Base-by-base conservation (phyloP, 75 land plant genomes). In the Picea sitchensis region DNA sequence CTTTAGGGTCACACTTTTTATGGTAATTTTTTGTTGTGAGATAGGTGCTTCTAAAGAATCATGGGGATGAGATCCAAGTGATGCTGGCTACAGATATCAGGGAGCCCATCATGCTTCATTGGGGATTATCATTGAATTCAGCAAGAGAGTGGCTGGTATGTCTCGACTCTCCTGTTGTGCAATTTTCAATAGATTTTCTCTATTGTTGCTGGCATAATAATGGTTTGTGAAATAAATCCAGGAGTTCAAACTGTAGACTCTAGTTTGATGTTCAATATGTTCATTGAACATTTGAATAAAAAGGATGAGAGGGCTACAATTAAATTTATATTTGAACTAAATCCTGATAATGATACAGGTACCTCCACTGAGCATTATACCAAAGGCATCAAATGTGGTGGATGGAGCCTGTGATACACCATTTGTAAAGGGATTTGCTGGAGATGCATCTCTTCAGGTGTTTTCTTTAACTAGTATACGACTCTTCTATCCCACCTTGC, bases 141-240 rank as follows among this genome's bases (percentile, higher is more conserved):
- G 5, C 59, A 13, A 21, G n/a, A 61, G 86, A 90, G 65, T 92
- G 93, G 93, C 65, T 85, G 89, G 93, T 90, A 65, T 74, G 81
- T 65, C 14, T 26, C 26, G 26, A 26, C 26, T 26, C 26, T 3
- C 7, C 44, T 61, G 2, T 34, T 21, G 17, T 57, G 77, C 18
- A 32, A 41, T 59, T 75, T 31, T 34, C 20, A 15, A 14, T 72
- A 44, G 41, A 2, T 31, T 79, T 34, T 14, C 61, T 15, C 17
- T 36, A 9, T 56, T 77, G 41, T 30, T 32, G 15, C 65, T 23
- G 20, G 12, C 59, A 51, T 51, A 44, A 51, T 51, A 44, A 44
- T 47, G 14, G 76, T 47, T 26, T 44, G 15, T 26, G 14, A 51
- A 41, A 4, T n/a, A 36, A 41, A 51, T 47, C 51, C n/a, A 32